These are phyloP conservation scores for Sungouiozyma ichnusensis DNA, from an alignment of 805 yeast genomes.

Conservation along the genomic window DNA sequence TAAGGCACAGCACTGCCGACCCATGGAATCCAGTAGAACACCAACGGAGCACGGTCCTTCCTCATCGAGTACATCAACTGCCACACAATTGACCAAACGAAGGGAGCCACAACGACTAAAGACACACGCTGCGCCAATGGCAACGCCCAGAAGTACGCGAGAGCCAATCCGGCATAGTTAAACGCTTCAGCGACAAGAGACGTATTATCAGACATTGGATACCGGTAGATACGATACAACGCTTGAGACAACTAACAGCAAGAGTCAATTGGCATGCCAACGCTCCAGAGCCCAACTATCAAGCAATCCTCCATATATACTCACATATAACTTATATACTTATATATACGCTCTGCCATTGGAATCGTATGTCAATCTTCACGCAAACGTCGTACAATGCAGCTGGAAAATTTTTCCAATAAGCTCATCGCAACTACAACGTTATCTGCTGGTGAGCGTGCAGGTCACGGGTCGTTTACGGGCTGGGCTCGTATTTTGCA, in stretches of 20 bases:
- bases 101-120: slow-evolving; percentile 36
- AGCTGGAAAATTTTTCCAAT: background rate
- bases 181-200: slow-evolving; percentile 13
- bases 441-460: too few relatives aligned
- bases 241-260: too few relatives aligned
- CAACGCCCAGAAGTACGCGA: slow-evolving; percentile 23
- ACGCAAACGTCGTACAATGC: too few relatives aligned
- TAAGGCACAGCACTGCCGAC: slow-evolving; percentile 81
- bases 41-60: slow-evolving; percentile 80
- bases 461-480: too few relatives aligned
- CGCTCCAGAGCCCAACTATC: too few relatives aligned
- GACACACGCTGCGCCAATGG: slow-evolving; percentile 31
- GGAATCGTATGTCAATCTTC: background rate
- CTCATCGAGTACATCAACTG: slow-evolving; percentile 62
- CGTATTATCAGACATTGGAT: slow-evolving; percentile 8
- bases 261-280: too few relatives aligned
- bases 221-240: background rate
- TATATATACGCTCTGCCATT: background rate
- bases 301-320: too few relatives aligned
- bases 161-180: slow-evolving; percentile 10
- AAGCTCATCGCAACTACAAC: too few relatives aligned
- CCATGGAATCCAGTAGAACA: slow-evolving; percentile 92
- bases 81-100: slow-evolving; percentile 53
- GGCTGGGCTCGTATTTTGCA: too few relatives aligned
- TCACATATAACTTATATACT: background rate